Evolutionary conservation across 108 stramenopile genomes (phyloP).

Genomic region (Cyclotella choctawhatcheeana): DNA sequence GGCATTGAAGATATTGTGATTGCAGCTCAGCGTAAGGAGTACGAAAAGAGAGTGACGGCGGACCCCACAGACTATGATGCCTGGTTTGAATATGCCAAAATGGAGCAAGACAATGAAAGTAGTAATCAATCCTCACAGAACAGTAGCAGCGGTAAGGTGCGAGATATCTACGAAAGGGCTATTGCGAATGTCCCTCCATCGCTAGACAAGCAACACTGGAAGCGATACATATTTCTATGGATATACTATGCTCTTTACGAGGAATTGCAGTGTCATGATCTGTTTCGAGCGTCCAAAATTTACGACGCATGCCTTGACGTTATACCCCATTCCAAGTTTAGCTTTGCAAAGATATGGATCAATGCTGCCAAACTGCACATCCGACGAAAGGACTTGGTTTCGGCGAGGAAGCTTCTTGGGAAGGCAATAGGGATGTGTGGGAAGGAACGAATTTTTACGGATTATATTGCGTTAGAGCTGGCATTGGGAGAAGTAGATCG

Average conservation of each 20-base stretch:
- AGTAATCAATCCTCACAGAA: too few species aligned
- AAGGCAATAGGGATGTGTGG: slow-evolving; percentile 94
- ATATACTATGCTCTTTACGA: slow-evolving; percentile 97
- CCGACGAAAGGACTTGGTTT: slow-evolving; percentile 85
- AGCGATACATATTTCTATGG: slow-evolving; percentile 98
- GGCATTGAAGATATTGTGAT: slow-evolving; percentile 92
- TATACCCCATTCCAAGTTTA: slow-evolving; percentile 95
- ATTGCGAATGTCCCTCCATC: slow-evolving; percentile 92
- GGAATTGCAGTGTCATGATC: slow-evolving; percentile 85
- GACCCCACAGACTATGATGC: slow-evolving; percentile 95
- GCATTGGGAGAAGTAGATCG: slow-evolving; percentile 98
- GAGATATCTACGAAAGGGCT: slow-evolving; percentile 95
- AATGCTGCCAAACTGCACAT: slow-evolving; percentile 95
- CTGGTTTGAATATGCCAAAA: slow-evolving; percentile 98
- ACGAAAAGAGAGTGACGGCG: slow-evolving; percentile 74
- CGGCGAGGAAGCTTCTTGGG: slow-evolving; percentile 94
- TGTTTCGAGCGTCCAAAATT: slow-evolving; percentile 84
- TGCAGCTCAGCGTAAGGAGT: slow-evolving; percentile 86
- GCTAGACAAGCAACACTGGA: slow-evolving; percentile 94
- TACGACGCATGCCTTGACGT: slow-evolving; percentile 87
- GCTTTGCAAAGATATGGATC: slow-evolving; percentile 97
- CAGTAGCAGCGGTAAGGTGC: too few species aligned
- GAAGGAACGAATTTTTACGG: slow-evolving; percentile 93
- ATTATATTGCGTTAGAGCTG: slow-evolving; percentile 95
- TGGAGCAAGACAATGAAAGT: slow-evolving; percentile 89